Conservation (phyloP, 495 filamentous ascomycete species). For the Talaromyces borbonicus region DNA sequence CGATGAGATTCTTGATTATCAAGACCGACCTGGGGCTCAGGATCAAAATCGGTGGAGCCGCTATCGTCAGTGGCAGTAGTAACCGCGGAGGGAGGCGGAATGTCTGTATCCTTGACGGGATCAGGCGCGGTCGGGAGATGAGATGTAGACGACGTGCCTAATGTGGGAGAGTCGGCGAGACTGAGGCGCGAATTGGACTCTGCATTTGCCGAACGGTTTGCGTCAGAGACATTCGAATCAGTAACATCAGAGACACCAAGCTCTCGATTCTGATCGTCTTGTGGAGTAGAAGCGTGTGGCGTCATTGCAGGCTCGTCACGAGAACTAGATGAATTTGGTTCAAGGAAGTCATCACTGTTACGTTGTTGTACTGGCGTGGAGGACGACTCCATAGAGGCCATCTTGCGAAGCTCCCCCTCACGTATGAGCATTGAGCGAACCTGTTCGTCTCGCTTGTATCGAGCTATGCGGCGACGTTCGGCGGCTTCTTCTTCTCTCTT, state of each 20-base stretch:
- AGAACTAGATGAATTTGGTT: constrained; percentile 5
- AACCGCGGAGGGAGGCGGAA: constrained; percentile 30
- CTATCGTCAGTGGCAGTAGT: constrained; percentile 41
- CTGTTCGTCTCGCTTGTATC: constrained; percentile 27
- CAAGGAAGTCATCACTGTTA: neutral
- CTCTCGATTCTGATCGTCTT: neutral
- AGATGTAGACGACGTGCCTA: constrained; percentile 56
- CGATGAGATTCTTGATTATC: constrained; percentile 31
- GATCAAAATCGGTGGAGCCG: constrained; percentile 59
- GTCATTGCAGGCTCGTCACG: constrained; percentile 12
- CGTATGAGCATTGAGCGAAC: constrained; percentile 18
- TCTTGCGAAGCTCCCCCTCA: constrained; percentile 19
- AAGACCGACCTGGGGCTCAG: constrained; percentile 56
- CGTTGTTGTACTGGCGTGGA: neutral
- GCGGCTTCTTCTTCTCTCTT: constrained; percentile 43
- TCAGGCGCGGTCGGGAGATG: constrained; percentile 20
- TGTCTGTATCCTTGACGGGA: constrained; percentile 31
- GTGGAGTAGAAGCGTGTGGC: neutral
- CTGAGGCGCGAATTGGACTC: neutral
- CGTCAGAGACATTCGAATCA: neutral
- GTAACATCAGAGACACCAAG: neutral
- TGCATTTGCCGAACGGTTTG: neutral
- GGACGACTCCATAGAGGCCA: constrained; percentile 9
- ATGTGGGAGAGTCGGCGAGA: constrained; percentile 53
- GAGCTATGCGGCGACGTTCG: constrained; percentile 31